Conservation (phyloP, 805 yeast genomes). For the Wickerhamomyces hampshirensis region DNA sequence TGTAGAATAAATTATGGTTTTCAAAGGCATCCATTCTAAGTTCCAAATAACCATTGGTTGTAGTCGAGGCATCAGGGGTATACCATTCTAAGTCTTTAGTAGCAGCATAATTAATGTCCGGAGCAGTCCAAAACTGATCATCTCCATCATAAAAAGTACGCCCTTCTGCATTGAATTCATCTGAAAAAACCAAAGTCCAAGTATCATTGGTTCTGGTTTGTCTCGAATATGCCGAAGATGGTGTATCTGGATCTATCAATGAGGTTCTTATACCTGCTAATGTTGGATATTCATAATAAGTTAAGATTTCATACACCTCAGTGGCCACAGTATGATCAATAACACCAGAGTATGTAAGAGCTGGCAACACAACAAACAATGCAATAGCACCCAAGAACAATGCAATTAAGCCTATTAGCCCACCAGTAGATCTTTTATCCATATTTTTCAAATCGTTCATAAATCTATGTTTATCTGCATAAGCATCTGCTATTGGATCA, state of each 20-base stretch:
- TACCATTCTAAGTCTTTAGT: conserved; percentile 94
- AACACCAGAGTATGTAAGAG: conserved; percentile 75
- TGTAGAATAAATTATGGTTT: conserved; percentile 73
- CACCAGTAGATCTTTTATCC: conserved; percentile 60
- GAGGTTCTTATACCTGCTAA: conserved; percentile 46
- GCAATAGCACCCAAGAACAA: conserved; percentile 57
- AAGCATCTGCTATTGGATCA: conserved; percentile 89
- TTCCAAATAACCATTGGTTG: conserved; percentile 65
- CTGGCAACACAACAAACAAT: conserved; percentile 79
- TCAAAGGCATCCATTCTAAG: conserved; percentile 76
- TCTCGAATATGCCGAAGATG: conserved; percentile 42
- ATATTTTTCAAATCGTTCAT: conserved; percentile 57
- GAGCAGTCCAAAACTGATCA: conserved; percentile 88
- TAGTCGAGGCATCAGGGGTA: conserved; percentile 83
- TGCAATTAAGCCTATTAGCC: conserved; percentile 53
- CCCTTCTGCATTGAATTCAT: conserved; percentile 87
- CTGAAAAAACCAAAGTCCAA: conserved; percentile 82
- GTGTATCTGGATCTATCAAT: conserved; percentile 62
- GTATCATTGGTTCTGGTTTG: conserved; percentile 52
- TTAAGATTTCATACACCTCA: conserved; percentile 34
- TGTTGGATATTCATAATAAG: conserved; percentile 46
- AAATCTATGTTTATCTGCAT: conserved; percentile 69
- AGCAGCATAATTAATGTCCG: conserved; percentile 79
- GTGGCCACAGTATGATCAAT: conserved; percentile 20
- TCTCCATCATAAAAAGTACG: conserved; percentile 87